Conservation (phyloP, 73 alveolate genomes). For the Durusdinium trenchii region DNA sequence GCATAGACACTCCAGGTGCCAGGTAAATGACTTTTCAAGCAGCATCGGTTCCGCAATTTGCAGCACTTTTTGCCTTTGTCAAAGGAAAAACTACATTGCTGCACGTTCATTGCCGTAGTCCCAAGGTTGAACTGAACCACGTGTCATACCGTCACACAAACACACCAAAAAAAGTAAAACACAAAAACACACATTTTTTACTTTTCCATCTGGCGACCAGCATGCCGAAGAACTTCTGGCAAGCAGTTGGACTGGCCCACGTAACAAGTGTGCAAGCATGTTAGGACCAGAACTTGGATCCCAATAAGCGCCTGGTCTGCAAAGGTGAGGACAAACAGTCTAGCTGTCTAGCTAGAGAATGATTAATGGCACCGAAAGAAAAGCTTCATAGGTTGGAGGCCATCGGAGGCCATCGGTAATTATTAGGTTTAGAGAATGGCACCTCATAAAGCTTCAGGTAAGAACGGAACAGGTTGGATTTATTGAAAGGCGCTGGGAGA, state of each 20-base stretch:
- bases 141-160: no score
- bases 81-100: no score
- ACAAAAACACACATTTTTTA: not conserved
- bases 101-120: no score
- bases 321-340: not conserved
- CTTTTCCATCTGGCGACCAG: not conserved
- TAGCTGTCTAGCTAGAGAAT: not conserved
- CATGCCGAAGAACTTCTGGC: constrained; percentile 56
- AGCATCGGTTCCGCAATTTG: no score
- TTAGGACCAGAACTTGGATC: constrained; percentile 3
- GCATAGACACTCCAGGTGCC: not conserved
- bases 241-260: constrained; percentile 68
- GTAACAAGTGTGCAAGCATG: constrained; percentile 27
- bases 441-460: not conserved
- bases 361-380: no score
- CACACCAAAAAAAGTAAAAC: not conserved
- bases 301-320: not conserved
- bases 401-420: not conserved
- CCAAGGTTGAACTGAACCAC: no score
- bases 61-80: no score
- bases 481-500: not conserved
- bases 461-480: not conserved
- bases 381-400: not conserved
- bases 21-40: not conserved
- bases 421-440: not conserved